phyloP scores from a whole-genome alignment of 768 basidiomycete genomes.

The Suillus luteus region DNA sequence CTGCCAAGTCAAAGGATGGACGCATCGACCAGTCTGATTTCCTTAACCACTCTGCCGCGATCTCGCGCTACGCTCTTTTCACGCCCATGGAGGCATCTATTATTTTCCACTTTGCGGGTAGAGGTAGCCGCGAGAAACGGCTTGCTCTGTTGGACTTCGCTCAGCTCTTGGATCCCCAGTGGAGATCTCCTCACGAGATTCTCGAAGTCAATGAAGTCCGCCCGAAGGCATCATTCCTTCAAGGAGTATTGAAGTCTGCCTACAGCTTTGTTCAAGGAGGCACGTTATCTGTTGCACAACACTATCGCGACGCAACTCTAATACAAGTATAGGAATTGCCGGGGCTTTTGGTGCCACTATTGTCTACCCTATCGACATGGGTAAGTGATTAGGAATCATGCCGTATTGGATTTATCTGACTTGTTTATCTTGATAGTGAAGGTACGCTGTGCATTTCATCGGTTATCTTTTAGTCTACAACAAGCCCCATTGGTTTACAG shows the following conservation, averaged over 20 bases:
- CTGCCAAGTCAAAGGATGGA: constrained; percentile 88
- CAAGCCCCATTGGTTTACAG: constrained; percentile 33
- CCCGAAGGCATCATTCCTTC: constrained; percentile 46
- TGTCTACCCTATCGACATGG: constrained; percentile 95
- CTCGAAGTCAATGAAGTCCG: constrained; percentile 35
- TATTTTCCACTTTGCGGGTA: constrained; percentile 95
- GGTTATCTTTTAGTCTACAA: background rate
- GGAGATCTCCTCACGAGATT: constrained; percentile 71
- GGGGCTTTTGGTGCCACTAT: constrained; percentile 96
- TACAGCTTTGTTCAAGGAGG: constrained; percentile 92
- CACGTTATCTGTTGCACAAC: constrained; percentile 30
- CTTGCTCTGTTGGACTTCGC: constrained; percentile 90
- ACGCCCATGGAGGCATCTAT: constrained; percentile 99
- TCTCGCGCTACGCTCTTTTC: constrained; percentile 91
- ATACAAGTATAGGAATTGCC: constrained; percentile 64
- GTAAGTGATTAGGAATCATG: constrained; percentile 43
- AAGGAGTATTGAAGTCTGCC: constrained; percentile 62
- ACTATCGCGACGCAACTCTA: constrained; percentile 13
- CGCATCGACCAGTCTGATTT: constrained; percentile 97
- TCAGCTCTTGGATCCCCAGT: constrained; percentile 87
- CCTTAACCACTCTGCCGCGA: constrained; percentile 81
- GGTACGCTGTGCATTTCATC: constrained; percentile 44
- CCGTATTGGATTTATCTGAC: constrained; percentile 11
- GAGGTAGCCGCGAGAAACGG: constrained; percentile 68
- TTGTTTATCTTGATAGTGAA: constrained; percentile 53